Base-by-base conservation (phyloP, 345 rosid species). In the Abelmoschus esculentus region DNA sequence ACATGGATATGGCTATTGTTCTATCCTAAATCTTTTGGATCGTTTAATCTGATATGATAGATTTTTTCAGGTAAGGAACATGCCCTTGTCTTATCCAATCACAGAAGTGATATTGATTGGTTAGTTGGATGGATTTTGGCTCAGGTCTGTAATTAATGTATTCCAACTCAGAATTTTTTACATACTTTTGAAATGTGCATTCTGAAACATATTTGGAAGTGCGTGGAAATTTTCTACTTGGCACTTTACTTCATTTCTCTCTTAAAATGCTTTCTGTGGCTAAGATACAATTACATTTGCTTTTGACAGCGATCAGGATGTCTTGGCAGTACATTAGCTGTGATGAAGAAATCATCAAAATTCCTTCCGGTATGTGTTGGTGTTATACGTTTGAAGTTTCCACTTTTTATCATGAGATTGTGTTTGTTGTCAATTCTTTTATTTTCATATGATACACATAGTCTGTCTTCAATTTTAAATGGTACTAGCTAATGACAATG, bases 101-200 rank as follows among this genome's bases (percentile, higher is more conserved):
- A 95, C 80, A 88, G 74, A 66, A 91, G 99, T 65, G 99, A 91
- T 72, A 85, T 95, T 67, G 99, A 91, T 73, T 90, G 99, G 99
- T 95, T 95, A 73, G 89, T 95, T 58, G 99, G 99, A 72, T 95
- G 97, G 97, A 66, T 87, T 68, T 71, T 86, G 79, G 97, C 99
- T 81, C 90, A 95, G 99, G 99, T 95, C 62, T 70, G 61, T 74
- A 40, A 34, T 34, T 26, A 61, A 42, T 56, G 29, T 4, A 29
- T 32, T 79, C 56, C 67, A 56, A 29, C 53, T 49, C 22, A 70
- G 3, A 3, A 6, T 44, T 61, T 57, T 18, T 60, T 28, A 29
- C 19, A 56, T 14, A 65, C 58, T 8, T 32, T 11, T 36, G 40
- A 22, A 38, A 58, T 26, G 46, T 59, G 18, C 34, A 26, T 28